Evolutionary conservation across 1,284 basidiomycete genomes (phyloP), one percentile per base, ranked within the genome.

Genomic region (Salmacisia buchloeana): DNA sequence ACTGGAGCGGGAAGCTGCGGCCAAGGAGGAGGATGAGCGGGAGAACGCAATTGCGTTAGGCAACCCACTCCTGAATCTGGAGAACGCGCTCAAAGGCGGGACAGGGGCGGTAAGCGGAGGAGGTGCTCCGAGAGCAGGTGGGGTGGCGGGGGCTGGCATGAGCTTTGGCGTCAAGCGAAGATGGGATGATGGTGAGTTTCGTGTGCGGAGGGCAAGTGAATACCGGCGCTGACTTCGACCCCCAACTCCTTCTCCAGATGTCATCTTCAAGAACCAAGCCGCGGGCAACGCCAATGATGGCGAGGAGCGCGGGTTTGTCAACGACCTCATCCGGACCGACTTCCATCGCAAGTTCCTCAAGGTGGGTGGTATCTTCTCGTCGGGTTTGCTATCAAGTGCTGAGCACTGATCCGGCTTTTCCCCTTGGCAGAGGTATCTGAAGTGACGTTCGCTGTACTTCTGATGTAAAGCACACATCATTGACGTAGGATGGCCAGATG

Each of bases 181-280:
- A 45, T 79, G 77, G 77, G 77, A 79, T 64, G 74, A 79, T 60
- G 62, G 62, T 63, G 57, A 43, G 61, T 62, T 25, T 18, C 58
- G 21, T 39, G 12, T 15, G 25, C 13, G 33, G 9, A 57, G 18
- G 7, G 45, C 46, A 4, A 15, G 15, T 21, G 31, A 15, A n/a
- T 34, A 13, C 25, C 23, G 21, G 15, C 31, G 21, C 33, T 18
- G 15, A 21, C 49, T 29, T 49, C 21, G 21, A 18, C 3, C 15
- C 10, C 33, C 31, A n/a, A 15, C 34, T 12, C 29, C n/a, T 25
- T 34, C 13, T 10, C 5, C 60, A 58, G 77, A 79, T 56, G 63
- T 79, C 23, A 78, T 79, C 29, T 79, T 79, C 67, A 77, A 78
- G 62, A 79, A 79, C 60, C 77, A 79, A 58, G 70, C 77, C 2